Percentiles rank a stretch among this genome's conserved stretches.
Conservation (phyloP, 1,284 basidiomycete species). For the Cryptococcus neoformans region DNA sequence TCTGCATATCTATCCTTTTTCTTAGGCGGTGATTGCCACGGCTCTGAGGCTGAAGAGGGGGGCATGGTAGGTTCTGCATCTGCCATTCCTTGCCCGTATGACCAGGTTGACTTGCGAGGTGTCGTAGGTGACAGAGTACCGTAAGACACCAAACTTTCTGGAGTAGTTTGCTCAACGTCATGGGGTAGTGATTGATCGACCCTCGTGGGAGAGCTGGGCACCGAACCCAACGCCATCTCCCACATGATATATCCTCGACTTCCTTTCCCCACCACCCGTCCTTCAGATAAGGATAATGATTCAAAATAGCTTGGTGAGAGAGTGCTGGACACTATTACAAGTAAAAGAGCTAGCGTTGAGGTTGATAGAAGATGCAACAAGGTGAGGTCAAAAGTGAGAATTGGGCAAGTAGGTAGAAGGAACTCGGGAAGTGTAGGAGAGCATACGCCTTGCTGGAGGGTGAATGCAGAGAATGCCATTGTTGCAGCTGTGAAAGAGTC, state of each 20-base stretch:
- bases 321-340: constrained; percentile 31
- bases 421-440: constrained; percentile 10
- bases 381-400: constrained; percentile 36
- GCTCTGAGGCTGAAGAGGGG: not conserved
- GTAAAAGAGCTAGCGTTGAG: constrained; percentile 23
- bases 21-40: not conserved
- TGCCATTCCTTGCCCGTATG: not conserved
- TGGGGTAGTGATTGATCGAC: not conserved
- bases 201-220: constrained; percentile 15
- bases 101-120: not conserved
- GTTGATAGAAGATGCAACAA: constrained; percentile 32
- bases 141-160: constrained; percentile 3
- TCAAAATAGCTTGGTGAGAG: constrained; percentile 20
- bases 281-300: not conserved
- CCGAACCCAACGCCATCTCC: constrained; percentile 34
- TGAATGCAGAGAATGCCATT: constrained; percentile 39
- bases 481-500: constrained; percentile 26
- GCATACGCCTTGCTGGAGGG: constrained; percentile 29
- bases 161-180: not conserved
- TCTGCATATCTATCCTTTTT: constrained; percentile 30
- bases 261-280: not conserved
- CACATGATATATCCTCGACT: constrained; percentile 35
- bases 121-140: constrained; percentile 7
- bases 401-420: constrained; percentile 29
- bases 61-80: no score